Conservation (phyloP, 192 early-diverging fungal genomes). For the Paraglomus brasilianum region DNA sequence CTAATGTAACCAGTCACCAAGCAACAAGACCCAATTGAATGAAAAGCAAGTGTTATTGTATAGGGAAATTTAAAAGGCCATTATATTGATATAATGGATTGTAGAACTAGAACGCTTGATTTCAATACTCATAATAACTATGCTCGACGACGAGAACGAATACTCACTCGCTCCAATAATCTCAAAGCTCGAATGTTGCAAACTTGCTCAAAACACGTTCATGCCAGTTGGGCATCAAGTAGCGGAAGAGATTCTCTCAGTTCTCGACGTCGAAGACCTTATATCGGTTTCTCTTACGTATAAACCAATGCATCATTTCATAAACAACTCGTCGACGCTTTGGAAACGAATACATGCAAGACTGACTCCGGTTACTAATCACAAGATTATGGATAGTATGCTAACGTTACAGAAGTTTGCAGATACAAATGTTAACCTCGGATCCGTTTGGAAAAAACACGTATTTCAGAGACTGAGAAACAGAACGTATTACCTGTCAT, state of each 20-base stretch:
- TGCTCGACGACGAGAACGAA: too few relatives aligned
- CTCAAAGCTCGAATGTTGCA: too few relatives aligned
- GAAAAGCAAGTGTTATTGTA: too few relatives aligned
- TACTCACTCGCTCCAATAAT: too few relatives aligned
- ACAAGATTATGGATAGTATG: slow-evolving; percentile 10
- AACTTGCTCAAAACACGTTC: slow-evolving; percentile 28
- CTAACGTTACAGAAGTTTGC: slow-evolving; percentile 9
- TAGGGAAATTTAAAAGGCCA: too few relatives aligned
- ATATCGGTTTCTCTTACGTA: slow-evolving; percentile 23
- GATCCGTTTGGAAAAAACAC: slow-evolving; percentile 19
- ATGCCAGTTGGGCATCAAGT: slow-evolving; percentile 21
- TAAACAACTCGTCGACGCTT: neutral
- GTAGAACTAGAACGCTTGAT: too few relatives aligned
- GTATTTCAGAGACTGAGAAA: slow-evolving; percentile 20
- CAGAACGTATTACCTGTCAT: slow-evolving; percentile 15
- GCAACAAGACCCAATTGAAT: too few relatives aligned
- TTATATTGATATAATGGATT: too few relatives aligned
- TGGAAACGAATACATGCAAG: slow-evolving; percentile 12
- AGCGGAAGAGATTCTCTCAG: slow-evolving; percentile 23
- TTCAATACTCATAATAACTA: too few relatives aligned
- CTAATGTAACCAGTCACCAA: too few relatives aligned
- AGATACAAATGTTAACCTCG: neutral
- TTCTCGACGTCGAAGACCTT: slow-evolving; percentile 25
- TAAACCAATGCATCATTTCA: slow-evolving; percentile 19
- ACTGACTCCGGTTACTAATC: neutral